phyloP scores from a whole-genome alignment of 108 stramenopile genomes.

The Schizochytrium sp. region DNA sequence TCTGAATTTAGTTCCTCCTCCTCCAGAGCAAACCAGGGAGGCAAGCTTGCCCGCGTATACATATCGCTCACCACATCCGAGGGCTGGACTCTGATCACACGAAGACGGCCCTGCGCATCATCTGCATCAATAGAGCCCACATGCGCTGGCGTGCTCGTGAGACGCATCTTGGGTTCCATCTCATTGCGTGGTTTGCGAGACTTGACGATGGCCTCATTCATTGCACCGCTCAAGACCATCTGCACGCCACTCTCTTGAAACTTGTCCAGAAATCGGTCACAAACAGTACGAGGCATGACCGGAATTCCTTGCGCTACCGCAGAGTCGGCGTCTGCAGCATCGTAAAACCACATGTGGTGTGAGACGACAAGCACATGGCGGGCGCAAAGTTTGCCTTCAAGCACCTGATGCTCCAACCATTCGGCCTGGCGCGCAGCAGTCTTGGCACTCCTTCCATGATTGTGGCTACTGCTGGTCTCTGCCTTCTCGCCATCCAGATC shows the following conservation, averaged over 20 bases:
- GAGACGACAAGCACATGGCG: neutral
- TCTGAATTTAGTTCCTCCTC: neutral
- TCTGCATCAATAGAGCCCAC: neutral
- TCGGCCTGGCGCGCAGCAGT: neutral
- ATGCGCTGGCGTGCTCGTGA: neutral
- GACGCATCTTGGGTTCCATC: neutral
- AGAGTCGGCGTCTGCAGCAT: neutral
- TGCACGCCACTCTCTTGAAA: neutral
- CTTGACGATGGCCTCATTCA: neutral
- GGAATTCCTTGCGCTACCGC: neutral
- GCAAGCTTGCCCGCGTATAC: neutral
- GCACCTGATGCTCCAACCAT: neutral
- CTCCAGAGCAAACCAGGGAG: neutral
- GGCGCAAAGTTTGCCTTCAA: neutral
- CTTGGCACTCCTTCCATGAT: neutral
- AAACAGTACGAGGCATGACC: neutral
- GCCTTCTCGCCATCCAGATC: neutral
- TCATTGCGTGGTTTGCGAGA: neutral
- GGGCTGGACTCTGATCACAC: neutral
- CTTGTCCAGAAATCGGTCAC: neutral
- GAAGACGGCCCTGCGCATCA: neutral
- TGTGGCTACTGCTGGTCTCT: no score
- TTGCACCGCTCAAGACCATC: neutral
- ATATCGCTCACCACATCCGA: neutral
- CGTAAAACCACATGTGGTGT: neutral